Conservation (phyloP, 2,329 filamentous ascomycete species). For the Trichoderma endophyticum region DNA sequence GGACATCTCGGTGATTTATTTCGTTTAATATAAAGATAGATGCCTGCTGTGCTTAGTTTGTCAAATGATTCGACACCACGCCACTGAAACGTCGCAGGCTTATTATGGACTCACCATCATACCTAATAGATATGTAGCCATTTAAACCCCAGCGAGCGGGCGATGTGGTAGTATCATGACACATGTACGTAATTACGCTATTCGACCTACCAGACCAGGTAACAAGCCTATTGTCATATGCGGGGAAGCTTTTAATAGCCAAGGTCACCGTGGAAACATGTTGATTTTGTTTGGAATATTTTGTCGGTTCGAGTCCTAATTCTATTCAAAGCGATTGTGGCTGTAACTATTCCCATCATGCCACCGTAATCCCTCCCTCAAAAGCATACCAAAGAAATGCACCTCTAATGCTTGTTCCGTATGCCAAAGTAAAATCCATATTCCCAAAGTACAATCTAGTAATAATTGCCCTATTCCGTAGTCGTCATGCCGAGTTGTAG, state of each 20-base stretch:
- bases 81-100: slow-evolving; percentile 2
- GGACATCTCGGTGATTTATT: background rate
- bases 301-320: background rate
- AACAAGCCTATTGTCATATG: background rate
- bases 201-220: background rate
- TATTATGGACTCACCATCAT: background rate
- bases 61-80: background rate
- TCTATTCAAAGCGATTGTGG: background rate
- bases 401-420: background rate
- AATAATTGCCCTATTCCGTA: too few species aligned
- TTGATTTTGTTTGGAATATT: background rate
- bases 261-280: background rate
- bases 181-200: background rate
- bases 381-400: background rate
- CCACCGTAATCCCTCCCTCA: background rate
- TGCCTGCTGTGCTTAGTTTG: background rate
- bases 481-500: background rate
- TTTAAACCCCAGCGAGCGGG: background rate
- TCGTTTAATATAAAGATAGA: background rate
- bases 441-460: background rate
- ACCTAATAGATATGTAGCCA: background rate
- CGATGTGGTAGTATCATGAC: background rate
- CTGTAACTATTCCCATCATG: background rate
- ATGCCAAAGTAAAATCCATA: background rate
- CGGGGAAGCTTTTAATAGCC: background rate